Evolutionary conservation across 164 flowering plant species (phyloP).

Genomic region (Stephania yunnanensis): DNA sequence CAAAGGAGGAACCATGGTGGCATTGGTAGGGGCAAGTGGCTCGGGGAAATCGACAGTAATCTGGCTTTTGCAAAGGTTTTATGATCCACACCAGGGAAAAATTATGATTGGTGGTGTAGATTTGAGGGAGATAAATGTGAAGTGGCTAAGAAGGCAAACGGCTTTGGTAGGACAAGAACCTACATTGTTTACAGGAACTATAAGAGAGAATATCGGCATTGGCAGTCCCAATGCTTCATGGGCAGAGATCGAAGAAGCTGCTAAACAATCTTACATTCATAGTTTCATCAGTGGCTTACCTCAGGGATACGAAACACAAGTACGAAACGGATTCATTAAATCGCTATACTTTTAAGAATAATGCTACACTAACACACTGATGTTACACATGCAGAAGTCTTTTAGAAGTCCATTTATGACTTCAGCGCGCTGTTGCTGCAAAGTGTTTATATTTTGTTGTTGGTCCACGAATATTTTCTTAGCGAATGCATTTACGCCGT

Average conservation of each 20-base stretch:
- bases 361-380: no score
- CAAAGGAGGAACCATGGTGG: slow-evolving; percentile 61
- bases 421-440: no score
- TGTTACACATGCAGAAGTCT: no score
- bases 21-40: slow-evolving; percentile 69
- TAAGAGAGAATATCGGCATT: slow-evolving; percentile 65
- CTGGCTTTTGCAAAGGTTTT: slow-evolving; percentile 70
- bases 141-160: slow-evolving; percentile 60
- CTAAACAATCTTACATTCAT: slow-evolving; percentile 63
- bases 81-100: slow-evolving; percentile 58
- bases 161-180: slow-evolving; percentile 85
- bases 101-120: slow-evolving; percentile 54
- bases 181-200: slow-evolving; percentile 59
- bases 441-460: no score
- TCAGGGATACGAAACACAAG: slow-evolving; percentile 77
- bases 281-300: slow-evolving; percentile 66
- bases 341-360: no score
- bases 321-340: slow-evolving; percentile 4
- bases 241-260: slow-evolving; percentile 73
- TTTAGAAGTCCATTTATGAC: no score
- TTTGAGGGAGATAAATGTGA: slow-evolving; percentile 53
- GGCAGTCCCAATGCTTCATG: slow-evolving; percentile 60
- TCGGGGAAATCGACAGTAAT: slow-evolving; percentile 71
- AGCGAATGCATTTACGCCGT: no score
- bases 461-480: no score